Base-by-base conservation (phyloP, 345 rosid genomes). In the Dovyalis caffra region DNA sequence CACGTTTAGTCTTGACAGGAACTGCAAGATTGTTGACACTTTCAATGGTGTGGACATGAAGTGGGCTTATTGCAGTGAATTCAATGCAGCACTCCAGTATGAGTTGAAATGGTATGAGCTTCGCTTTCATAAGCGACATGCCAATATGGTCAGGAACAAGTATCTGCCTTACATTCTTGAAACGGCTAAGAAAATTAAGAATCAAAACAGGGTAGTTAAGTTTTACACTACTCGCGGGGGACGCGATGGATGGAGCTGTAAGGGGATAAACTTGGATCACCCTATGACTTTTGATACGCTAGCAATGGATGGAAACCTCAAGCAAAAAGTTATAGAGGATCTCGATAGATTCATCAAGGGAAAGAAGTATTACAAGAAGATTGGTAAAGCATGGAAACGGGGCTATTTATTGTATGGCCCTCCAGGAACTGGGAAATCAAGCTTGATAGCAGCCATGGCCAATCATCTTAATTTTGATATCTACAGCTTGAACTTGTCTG, bases 371-470 rank as follows among this genome's bases (percentile, higher is more conserved):
- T 84, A 81, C 47, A 70, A 58, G 65, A 73, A 77, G 76, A 78
- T 81, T 68, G 87, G 87, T 3, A 74, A 76, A 69, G 76, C 69
- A 0, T 79, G 85, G 85, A 83, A 82, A 60, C 58, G 83, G 37
- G 85, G 85, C 35, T 83, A 83, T 29, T 70, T 83, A 60, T 53
- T 83, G 33, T 69, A 81, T 69, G 87, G 85, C 32, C 85, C 87
- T 35, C 83, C 85, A 1, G 85, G 87, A 34, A 81, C 87, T 1
- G 85, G 87, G 33, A 81, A 84, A 45, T 81, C 87, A 40, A 84
- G 87, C 77, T 57, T 84, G 79, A 81, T 84, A 5, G 87, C 87
- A n/a, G 85, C 87, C 20, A 81, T 81, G 81, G 83, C 87, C 28
- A 84, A 81, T 69, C 73, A 80, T 76, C 67, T 85, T 11, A 80